Conservation (phyloP, 2,329 filamentous ascomycete genomes). For the Cercospora sp. region DNA sequence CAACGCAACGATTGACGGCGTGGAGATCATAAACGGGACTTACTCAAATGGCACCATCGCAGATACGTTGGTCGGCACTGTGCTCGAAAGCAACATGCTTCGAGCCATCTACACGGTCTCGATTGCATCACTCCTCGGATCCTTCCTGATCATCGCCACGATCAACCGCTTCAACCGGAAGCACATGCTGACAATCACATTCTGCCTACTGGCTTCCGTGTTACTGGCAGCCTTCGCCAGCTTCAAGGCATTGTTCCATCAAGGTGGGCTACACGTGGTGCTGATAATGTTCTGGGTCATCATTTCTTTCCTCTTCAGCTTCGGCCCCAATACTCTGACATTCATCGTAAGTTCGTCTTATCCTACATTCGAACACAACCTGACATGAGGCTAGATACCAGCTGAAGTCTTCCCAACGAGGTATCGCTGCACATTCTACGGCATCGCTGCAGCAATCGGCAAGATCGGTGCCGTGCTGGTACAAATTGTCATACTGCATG, state of each 20-base stretch:
- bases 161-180: constrained; percentile 46
- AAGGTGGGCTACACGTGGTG: constrained; percentile 35
- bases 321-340: constrained; percentile 41
- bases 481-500: constrained; percentile 41
- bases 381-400: constrained; percentile 48
- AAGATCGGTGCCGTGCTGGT: constrained; percentile 54
- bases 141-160: constrained; percentile 43
- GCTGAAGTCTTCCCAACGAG: constrained; percentile 58
- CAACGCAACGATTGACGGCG: constrained; percentile 2
- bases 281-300: constrained; percentile 48
- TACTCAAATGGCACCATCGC: constrained; percentile 1
- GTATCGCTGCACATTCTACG: constrained; percentile 56
- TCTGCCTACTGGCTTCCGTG: constrained; percentile 44
- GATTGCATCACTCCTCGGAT: constrained; percentile 46
- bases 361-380: constrained; percentile 21
- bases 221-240: constrained; percentile 47
- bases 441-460: constrained; percentile 54
- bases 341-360: constrained; percentile 22
- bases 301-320: constrained; percentile 51
- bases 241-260: constrained; percentile 42
- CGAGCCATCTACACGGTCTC: constrained; percentile 28
- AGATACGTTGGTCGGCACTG: constrained; percentile 19
- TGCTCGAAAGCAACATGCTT: constrained; percentile 24
- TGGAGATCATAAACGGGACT: not conserved
- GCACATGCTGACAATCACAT: constrained; percentile 47